Evolutionary conservation across 2,329 filamentous ascomycete genomes (phyloP), one percentile per base, ranked within the genome.

Genomic region (Sphaerulina vaccinii): DNA sequence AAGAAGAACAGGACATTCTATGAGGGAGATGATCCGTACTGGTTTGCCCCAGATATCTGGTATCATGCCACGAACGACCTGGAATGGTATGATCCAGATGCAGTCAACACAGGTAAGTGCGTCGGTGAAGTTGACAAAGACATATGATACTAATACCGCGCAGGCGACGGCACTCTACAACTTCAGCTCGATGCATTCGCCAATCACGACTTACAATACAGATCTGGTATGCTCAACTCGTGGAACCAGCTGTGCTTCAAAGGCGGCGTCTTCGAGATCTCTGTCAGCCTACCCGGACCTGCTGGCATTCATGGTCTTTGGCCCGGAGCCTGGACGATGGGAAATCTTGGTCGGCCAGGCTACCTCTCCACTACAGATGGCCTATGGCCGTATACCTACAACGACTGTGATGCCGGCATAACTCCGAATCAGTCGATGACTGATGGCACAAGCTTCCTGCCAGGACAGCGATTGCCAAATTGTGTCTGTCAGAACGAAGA

Each of bases 151-250:
- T 56, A 44, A 56, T 27, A 22, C 11, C 36, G 15, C 7, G 48
- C 40, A 36, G 52, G 49, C 7, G 57, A 52, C 33, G 59, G 59
- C 15, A 78, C 49, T 67, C 67, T 45, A 63, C 80, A 85, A 62
- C 71, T 88, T 44, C 76, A 77, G 39, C 86, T 88, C 59, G 83
- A 86, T 63, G 74, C 78, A 5, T 86, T 84, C 64, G 69, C 79
- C 56, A 88, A 80, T 56, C 84, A 88, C 65, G 78, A 78, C 41
- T 70, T 78, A 6, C 65, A 73, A 33, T 79, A 72, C 47, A 72
- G 74, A 16, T 78, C 75, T 2, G 76, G 76, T 7, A 79, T 79
- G 76, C 57, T 79, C 40, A 76, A 79, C 55, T 75, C 72, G 37
- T 79, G 77, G 77, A 79, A 79, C 40, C 64, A 70, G 65, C 60